Evolutionary conservation across 192 early-diverging fungal genomes (phyloP).

Genomic region (Coemansia sp.): DNA sequence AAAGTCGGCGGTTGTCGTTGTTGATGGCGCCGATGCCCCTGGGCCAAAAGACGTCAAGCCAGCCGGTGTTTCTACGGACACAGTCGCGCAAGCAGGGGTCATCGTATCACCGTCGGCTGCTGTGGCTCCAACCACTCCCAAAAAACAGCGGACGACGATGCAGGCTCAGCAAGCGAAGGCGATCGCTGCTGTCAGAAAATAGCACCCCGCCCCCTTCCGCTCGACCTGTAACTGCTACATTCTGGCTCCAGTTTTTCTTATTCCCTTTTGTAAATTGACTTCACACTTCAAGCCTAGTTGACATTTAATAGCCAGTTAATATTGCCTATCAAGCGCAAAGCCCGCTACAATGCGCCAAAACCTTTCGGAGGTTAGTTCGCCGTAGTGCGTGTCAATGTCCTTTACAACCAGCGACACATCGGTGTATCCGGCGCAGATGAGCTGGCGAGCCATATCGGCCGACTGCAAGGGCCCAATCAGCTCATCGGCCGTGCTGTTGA

Average conservation of each 20-base stretch:
- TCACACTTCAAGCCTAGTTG: too few relatives aligned
- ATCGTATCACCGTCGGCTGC: not conserved
- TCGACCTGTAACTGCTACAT: not conserved
- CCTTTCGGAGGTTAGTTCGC: constrained; percentile 14
- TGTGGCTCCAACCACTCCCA: not conserved
- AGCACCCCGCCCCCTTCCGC: not conserved
- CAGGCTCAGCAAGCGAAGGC: not conserved
- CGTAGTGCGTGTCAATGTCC: constrained; percentile 34
- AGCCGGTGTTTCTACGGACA: not conserved
- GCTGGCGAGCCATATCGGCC: constrained; percentile 21
- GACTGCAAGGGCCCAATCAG: constrained; percentile 67
- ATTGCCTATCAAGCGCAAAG: constrained; percentile 14
- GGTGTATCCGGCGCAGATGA: constrained; percentile 19
- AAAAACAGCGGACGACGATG: not conserved
- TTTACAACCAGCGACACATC: constrained; percentile 24
- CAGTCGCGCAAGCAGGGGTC: not conserved
- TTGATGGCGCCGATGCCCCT: not conserved
- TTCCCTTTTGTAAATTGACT: too few relatives aligned
- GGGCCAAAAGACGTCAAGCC: constrained; percentile 1
- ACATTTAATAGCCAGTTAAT: not conserved
- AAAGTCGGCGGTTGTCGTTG: not conserved
- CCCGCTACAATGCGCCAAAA: constrained; percentile 34
- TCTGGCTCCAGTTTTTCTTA: not conserved
- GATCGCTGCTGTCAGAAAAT: not conserved
- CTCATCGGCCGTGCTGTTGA: constrained; percentile 72